Evolutionary conservation across 1,284 basidiomycete species (phyloP).

Genomic region (Tausonia pullulans): DNA sequence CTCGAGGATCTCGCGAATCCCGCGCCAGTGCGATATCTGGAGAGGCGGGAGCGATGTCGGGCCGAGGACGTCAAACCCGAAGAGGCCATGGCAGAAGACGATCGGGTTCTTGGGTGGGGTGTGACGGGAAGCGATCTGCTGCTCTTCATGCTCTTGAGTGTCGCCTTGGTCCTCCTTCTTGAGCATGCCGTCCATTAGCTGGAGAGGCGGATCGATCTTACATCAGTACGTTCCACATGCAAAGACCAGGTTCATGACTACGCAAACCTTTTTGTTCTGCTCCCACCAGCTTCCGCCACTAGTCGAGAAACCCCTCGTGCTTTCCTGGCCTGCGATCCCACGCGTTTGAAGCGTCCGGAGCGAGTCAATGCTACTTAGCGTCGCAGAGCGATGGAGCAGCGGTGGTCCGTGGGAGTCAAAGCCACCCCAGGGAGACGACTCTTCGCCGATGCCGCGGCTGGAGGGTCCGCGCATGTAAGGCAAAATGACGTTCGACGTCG

Average conservation of each 20-base stretch:
- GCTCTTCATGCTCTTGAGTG: slow-evolving; percentile 44
- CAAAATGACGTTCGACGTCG: too few relatives aligned
- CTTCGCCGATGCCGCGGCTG: too few relatives aligned
- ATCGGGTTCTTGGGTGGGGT: slow-evolving; percentile 66
- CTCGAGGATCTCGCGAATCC: slow-evolving; percentile 81
- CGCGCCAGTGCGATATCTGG: slow-evolving; percentile 86
- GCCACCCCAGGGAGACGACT: too few relatives aligned
- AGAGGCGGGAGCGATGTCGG: slow-evolving; percentile 55
- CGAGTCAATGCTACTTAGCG: slow-evolving; percentile 6
- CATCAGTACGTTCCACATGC: background rate
- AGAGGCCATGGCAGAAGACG: slow-evolving; percentile 75
- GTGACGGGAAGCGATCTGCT: slow-evolving; percentile 40
- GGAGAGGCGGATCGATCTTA: background rate
- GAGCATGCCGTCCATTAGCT: slow-evolving; percentile 39
- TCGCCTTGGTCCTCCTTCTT: slow-evolving; percentile 49
- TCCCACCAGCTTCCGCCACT: slow-evolving; percentile 4
- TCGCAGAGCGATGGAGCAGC: background rate
- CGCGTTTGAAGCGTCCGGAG: slow-evolving; percentile 2
- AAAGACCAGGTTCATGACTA: background rate
- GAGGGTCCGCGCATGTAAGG: too few relatives aligned
- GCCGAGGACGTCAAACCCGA: slow-evolving; percentile 26
- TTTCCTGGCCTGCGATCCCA: background rate
- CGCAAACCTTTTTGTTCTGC: slow-evolving; percentile 3
- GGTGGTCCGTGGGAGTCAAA: background rate
- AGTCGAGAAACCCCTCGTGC: background rate